Evolutionary conservation across 2,329 filamentous ascomycete species (phyloP), one percentile per base, ranked within the genome.

Genomic region (Colletotrichum nymphaeae): DNA sequence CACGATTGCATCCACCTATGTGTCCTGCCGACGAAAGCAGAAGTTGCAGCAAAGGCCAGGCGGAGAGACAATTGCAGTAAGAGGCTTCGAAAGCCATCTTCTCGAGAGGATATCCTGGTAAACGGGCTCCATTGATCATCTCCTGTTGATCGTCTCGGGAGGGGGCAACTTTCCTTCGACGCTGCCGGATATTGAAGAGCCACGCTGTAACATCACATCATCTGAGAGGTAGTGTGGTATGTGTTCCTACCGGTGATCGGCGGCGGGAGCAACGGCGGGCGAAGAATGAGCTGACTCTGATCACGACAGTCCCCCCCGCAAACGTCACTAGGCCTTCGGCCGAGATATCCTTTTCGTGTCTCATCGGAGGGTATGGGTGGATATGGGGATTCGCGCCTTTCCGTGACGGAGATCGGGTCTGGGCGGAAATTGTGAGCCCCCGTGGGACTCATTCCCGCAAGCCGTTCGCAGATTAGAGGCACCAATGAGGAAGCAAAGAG

Each of bases 381-480:
- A 3, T 52, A 35, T 62, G 60, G 62, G 49, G 55, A 32, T 62
- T 52, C 60, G 37, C 62, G 62, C 57, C 62, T 42, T 58, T 52
- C 35, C 42, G 37, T n/a, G 11, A 57, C 35, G 63, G 67, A 42
- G 28, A 42, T 58, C n/a, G 71, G 57, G 46, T 46, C 11, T 71
- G 46, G 28, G 56, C 35, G 28, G 49, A 65, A 57, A 57, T 26
- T 56, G 49, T 11, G 24, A 22, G 1, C 16, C 22, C 22, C 60
- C 58, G 35, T 28, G 26, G 56, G 24, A 14, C 24, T 16, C 46
- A 71, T 62, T 66, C 71, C 55, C 26, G 37, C 32, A 12, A 24
- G 35, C 71, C 30, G 71, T 73, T 73, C 71, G 71, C 71, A 71
- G 71, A 71, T 66, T 67, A 49, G 28, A 60, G 56, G n/a, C 12